Base-by-base conservation (phyloP, 768 basidiomycete species). In the Chiua virens region DNA sequence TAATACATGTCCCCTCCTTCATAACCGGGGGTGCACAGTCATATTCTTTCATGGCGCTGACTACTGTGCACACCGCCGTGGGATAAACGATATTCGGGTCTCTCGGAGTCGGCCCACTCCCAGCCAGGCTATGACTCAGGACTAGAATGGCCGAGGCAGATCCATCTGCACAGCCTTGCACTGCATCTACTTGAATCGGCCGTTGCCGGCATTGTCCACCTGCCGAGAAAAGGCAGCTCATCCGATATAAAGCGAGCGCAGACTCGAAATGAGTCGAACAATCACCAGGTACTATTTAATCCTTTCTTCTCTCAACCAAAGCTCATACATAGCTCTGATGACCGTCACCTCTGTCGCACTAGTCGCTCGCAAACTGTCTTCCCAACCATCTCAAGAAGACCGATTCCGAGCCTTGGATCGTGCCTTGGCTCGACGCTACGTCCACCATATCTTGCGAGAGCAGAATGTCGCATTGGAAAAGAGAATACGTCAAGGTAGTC, bases 391-490 rank as follows among this genome's bases (percentile, higher is more conserved):
- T 23, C 57, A 57, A 53, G 54, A 69, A 28, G 68, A 71, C 21
- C 60, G 53, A 25, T 63, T 63, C 32, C 67, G 65, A 13, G 65
- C 67, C 35, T 49, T 69, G 50, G 69, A 69, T 47, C 65, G 67
- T 0, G 48, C 65, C 46, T 45, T 69, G 56, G 69, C 67, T 15
- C 56, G 69, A 20, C 60, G 63, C 63, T 69, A 69, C 34, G 56
- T 69, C 35, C 17, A 32, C 18, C 59, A 56, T 18, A 44, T 69
- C 0, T 36, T 71, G 22, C 62, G 52, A 1, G 58, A 66, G 42
- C 63, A 55, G 20, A 56, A 46, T 1, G 39, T 21, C 23, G 54
- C 64, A 5, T 37, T 59, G 9, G 61, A 57, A 14, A 63, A 56
- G 46, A 55, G 61, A 45, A 45, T 65, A 17, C 54, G 35, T 17